Base-by-base conservation (phyloP, 306 rosid species). In the Vicia sativa region DNA sequence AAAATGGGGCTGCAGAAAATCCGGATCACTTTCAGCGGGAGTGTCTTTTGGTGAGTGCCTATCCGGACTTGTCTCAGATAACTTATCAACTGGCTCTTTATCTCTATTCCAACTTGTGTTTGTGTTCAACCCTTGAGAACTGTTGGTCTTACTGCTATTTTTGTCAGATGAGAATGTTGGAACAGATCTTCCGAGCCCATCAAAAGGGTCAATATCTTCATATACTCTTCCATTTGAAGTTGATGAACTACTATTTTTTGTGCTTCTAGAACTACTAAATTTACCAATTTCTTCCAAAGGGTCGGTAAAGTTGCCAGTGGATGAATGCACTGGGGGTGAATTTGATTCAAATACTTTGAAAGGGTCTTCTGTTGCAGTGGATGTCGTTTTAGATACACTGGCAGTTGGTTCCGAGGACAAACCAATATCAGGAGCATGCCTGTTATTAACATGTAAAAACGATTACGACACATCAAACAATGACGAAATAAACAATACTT, bases 121-220 rank as follows among this genome's bases (percentile, higher is more conserved):
- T 44, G 65, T 43, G 56, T 86, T 85, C 70, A 79, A 67, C 77
- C 80, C 81, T 50, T 84, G 53, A 73, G 82, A 85, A 72, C 80
- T 84, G 49, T 78, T 78, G 53, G 74, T 91, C 77, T 77, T 90
- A 64, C 71, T 93, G 59, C 72, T 84, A 74, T 70, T 87, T 73
- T 80, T 82, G 67, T 83, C 97, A 3, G 91, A 79, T 58, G 89
- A 83, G 83, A 88, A 85, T 61, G 96, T 76, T 5, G 97, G 86
- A 62, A 86, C 80, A 59, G 99, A 82, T 79, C 82, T 85, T 35
- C 96, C 87, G 76, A 95, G 99, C 67, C 88, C 87, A 1, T 78
- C 90, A 82, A 95, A 95, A 54, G 99, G 99, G 78, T 95, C 92
- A 14, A 82, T 56, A 78, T 87, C 86, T 74, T 88, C 95, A 73